These are phyloP conservation scores for Skeletonema grethae DNA, from an alignment of 108 stramenopile species.

Conservation along the genomic window DNA sequence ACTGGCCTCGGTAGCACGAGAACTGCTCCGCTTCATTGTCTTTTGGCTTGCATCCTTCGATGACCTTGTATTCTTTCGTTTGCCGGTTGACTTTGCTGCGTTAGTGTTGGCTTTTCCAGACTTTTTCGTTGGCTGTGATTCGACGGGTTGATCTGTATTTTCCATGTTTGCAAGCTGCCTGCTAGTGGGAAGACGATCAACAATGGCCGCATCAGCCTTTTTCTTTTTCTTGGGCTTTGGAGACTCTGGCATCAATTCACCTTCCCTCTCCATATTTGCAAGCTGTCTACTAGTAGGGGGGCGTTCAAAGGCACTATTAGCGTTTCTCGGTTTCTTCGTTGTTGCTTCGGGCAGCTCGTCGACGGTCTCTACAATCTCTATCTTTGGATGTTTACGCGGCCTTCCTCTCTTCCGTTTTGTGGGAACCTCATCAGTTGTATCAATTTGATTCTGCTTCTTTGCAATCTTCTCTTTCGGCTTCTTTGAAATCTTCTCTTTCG, in stretches of 20 bases:
- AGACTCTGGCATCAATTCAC: neutral
- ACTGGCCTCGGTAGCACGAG: slow-evolving; percentile 10
- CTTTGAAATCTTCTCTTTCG: neutral
- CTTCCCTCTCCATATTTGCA: slow-evolving; percentile 14
- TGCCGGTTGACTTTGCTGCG: slow-evolving; percentile 7
- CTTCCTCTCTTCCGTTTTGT: slow-evolving; percentile 42
- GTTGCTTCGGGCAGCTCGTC: slow-evolving; percentile 1
- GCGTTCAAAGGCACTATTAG: neutral
- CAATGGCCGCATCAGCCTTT: neutral
- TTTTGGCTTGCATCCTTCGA: slow-evolving; percentile 13
- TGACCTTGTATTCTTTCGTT: neutral
- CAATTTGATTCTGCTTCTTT: neutral
- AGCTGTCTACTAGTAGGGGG: slow-evolving; percentile 1
- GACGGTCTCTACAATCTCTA: neutral
- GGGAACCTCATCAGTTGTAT: slow-evolving; percentile 7
- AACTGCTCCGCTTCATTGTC: neutral
- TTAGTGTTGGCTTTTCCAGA: slow-evolving; percentile 7
- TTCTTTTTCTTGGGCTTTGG: slow-evolving; percentile 14
- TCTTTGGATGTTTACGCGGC: neutral
- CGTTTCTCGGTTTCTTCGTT: slow-evolving; percentile 19
- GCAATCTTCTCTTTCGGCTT: neutral
- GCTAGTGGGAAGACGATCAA: neutral
- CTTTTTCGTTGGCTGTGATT: slow-evolving; percentile 6
- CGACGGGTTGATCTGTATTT: neutral
- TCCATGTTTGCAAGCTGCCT: slow-evolving; percentile 15